A percentile compares a stretch with the other conserved stretches of the same genome.
These are phyloP conservation scores for Apiospora aurea DNA, from an alignment of 2,329 filamentous ascomycete species.

Conservation along the genomic window DNA sequence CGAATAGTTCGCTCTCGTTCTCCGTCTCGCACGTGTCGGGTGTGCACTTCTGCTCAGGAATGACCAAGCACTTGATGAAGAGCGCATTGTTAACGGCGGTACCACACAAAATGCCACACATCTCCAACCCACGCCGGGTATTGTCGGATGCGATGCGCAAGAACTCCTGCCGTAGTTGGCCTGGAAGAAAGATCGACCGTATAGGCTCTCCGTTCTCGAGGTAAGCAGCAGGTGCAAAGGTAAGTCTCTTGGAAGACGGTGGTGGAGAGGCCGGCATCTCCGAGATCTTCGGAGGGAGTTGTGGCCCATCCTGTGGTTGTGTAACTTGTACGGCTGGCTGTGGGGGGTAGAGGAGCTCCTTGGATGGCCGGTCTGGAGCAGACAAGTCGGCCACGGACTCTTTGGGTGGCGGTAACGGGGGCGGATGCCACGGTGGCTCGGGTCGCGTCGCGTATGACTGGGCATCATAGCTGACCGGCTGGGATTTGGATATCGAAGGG, in stretches of 20 bases:
- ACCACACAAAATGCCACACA: slow-evolving; percentile 92
- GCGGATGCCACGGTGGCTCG: slow-evolving; percentile 41
- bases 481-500: slow-evolving; percentile 61
- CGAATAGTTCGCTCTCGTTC: slow-evolving; percentile 84
- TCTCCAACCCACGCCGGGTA: slow-evolving; percentile 84
- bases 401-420: slow-evolving; percentile 50
- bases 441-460: slow-evolving; percentile 31
- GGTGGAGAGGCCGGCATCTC: slow-evolving; percentile 34
- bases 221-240: slow-evolving; percentile 84
- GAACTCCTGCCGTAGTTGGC: slow-evolving; percentile 76
- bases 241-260: slow-evolving; percentile 63
- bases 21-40: slow-evolving; percentile 94
- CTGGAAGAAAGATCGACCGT: slow-evolving; percentile 86
- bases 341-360: slow-evolving; percentile 38
- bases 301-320: slow-evolving; percentile 28
- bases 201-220: slow-evolving; percentile 89
- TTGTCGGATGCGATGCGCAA: slow-evolving; percentile 77
- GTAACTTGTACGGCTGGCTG: slow-evolving; percentile 28
- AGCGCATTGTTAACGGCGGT: slow-evolving; percentile 91
- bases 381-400: slow-evolving; percentile 32
- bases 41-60: slow-evolving; percentile 89
- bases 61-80: slow-evolving; percentile 86
- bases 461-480: slow-evolving; percentile 54
- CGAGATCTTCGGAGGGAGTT: slow-evolving; percentile 42
- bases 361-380: slow-evolving; percentile 40